Percentiles rank a stretch among this genome's conserved stretches.
phyloP scores from a whole-genome alignment of 306 rosid species.

The Boehmeria nivea region DNA sequence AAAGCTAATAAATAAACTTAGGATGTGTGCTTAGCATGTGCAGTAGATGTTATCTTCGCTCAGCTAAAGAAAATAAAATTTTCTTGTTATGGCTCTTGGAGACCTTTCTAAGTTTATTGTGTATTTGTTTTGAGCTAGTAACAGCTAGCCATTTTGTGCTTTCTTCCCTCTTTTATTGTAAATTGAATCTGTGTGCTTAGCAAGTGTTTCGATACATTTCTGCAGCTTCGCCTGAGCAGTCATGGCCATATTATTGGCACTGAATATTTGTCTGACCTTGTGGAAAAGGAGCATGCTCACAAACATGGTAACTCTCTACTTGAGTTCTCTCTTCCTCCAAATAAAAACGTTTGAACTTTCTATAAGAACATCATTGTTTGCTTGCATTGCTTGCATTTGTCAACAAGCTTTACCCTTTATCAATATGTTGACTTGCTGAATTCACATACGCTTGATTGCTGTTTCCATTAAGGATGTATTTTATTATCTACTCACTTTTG shows the following conservation, averaged over 20 bases:
- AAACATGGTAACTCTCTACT: constrained; percentile 52
- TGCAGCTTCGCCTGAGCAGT: constrained; percentile 87
- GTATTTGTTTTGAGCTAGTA: background rate
- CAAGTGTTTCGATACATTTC: constrained; percentile 5
- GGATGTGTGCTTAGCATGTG: background rate
- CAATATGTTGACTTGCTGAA: too few species aligned
- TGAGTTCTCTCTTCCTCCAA: background rate
- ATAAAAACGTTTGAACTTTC: background rate
- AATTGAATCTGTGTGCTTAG: background rate
- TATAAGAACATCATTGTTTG: too few species aligned
- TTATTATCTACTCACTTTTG: too few species aligned
- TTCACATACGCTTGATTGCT: too few species aligned
- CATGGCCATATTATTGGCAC: constrained; percentile 82
- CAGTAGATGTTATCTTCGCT: background rate
- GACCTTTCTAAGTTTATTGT: background rate
- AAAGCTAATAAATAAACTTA: background rate
- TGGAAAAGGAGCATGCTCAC: constrained; percentile 75
- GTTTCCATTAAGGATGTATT: too few species aligned
- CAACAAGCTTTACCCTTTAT: too few species aligned
- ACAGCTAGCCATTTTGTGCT: background rate
- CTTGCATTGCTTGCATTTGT: too few species aligned
- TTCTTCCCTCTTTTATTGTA: constrained; percentile 15
- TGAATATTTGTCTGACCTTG: constrained; percentile 92
- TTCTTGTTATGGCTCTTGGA: background rate
- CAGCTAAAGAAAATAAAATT: background rate